phyloP scores from a whole-genome alignment of 1,284 basidiomycete genomes.

The Ustilago tritici region DNA sequence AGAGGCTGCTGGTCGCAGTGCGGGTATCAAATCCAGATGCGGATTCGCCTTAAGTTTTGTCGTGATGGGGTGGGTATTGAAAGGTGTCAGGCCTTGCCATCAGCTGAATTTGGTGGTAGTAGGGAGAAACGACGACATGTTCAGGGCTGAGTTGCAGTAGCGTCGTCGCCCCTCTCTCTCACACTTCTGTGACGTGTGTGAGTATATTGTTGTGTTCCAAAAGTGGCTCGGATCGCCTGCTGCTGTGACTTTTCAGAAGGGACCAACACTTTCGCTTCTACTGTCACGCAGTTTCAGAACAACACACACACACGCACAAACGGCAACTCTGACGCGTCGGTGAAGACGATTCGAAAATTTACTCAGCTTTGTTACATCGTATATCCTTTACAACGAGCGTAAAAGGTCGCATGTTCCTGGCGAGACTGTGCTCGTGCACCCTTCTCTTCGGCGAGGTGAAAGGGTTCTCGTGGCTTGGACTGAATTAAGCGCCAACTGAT shows the following conservation, averaged over 20 bases:
- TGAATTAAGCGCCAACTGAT: constrained; percentile 3
- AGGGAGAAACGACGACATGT: constrained; percentile 1
- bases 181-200: neutral
- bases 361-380: neutral
- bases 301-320: constrained; percentile 2
- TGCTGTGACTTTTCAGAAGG: constrained; percentile 5
- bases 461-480: neutral
- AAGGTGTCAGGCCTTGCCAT: neutral
- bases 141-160: neutral
- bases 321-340: constrained; percentile 15
- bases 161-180: neutral
- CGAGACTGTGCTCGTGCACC: constrained; percentile 12
- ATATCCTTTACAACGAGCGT: neutral
- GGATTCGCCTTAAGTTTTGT: neutral
- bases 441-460: neutral
- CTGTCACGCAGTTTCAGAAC: constrained; percentile 1
- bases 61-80: neutral
- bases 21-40: neutral
- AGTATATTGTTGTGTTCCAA: neutral
- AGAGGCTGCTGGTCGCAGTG: neutral
- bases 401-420: neutral
- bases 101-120: neutral
- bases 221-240: constrained; percentile 21
- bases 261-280: constrained; percentile 22
- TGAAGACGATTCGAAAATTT: neutral